Evolutionary conservation across 495 filamentous ascomycete genomes (phyloP).

Genomic region (Evernia prunastri): DNA sequence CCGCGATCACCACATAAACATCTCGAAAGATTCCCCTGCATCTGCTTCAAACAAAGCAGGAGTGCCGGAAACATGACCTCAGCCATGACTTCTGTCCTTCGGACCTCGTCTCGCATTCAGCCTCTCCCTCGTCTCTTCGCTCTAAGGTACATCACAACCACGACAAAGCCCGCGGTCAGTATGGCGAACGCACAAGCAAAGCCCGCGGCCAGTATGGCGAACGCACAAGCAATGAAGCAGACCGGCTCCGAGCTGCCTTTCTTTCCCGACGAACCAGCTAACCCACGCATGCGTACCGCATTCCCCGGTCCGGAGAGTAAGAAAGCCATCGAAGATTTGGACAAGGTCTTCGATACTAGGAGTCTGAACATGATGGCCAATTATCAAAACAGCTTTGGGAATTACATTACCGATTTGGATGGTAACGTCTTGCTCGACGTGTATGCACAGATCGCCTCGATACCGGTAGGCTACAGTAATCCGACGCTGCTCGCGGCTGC

Average conservation of each 20-base stretch:
- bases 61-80: not conserved
- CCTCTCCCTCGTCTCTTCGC: slow-evolving; percentile 34
- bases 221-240: slow-evolving; percentile 13
- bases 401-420: slow-evolving; percentile 84
- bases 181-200: slow-evolving; percentile 16
- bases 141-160: slow-evolving; percentile 35
- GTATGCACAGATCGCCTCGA: slow-evolving; percentile 80
- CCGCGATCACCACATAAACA: too few species aligned
- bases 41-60: not conserved
- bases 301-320: slow-evolving; percentile 79
- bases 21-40: too few species aligned
- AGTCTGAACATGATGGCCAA: slow-evolving; percentile 73
- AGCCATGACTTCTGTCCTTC: slow-evolving; percentile 41
- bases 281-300: slow-evolving; percentile 63
- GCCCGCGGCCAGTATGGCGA: slow-evolving; percentile 30
- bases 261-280: slow-evolving; percentile 68
- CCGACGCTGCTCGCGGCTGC: slow-evolving; percentile 66
- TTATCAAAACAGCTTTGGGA: slow-evolving; percentile 48
- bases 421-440: slow-evolving; percentile 59
- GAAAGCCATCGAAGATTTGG: slow-evolving; percentile 63
- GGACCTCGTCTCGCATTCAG: slow-evolving; percentile 39
- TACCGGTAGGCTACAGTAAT: slow-evolving; percentile 97
- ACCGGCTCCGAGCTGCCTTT: slow-evolving; percentile 42
- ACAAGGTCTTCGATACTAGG: slow-evolving; percentile 87
- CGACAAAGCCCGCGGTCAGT: slow-evolving; percentile 35